Evolutionary conservation across 208 protist genomes (phyloP), one percentile per base, ranked within the genome.

Genomic region (Crithidia sp.): DNA sequence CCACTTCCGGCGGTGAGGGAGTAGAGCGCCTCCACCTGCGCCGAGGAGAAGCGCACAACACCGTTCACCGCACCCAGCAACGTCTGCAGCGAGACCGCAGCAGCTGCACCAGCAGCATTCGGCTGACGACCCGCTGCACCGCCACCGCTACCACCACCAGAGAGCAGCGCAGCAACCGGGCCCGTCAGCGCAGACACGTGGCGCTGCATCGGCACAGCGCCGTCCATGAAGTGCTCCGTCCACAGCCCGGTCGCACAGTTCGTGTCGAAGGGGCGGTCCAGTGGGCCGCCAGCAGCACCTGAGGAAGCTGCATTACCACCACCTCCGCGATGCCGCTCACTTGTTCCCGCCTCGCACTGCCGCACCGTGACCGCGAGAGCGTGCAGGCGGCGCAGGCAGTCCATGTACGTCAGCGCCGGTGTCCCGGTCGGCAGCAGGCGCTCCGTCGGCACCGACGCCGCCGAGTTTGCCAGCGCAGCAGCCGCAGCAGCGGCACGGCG

Each of bases 1-100:
- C 55, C 67, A 5, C 56, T 52, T 49, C 67, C 60, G 3, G 77
- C 49, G 10, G 69, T 78, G 57, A 75, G 79, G 45, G 72, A 78
- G 68, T 90, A 84, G 52, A 96, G 75, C 59, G 83, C 88, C 79
- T 92, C 88, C 10, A 88, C 79, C 77, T 96, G 91, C 45, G 88
- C 79, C 8, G 85, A 80, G 12, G 89, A 89, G 55, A 96, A 86
- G 61, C 77, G 59, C 8, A 71, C 59, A 0, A 64, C 28, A 28
- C 58, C 61, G 70, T 57, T 73, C 40, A 67, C 67, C 13, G 62
- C 70, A 43, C 65, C 74, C 10, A 81, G 64, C 16, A 76, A 54
- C 5, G 60, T 62, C 58, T 79, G 67, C 56, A 79, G 67, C 6
- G 73, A 75, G 36, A 59, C 6, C 19, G 45, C n/a, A n/a, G 41